These are phyloP conservation scores for Cercospora sp. DNA, from an alignment of 2,329 filamentous ascomycete species.

Conservation along the genomic window DNA sequence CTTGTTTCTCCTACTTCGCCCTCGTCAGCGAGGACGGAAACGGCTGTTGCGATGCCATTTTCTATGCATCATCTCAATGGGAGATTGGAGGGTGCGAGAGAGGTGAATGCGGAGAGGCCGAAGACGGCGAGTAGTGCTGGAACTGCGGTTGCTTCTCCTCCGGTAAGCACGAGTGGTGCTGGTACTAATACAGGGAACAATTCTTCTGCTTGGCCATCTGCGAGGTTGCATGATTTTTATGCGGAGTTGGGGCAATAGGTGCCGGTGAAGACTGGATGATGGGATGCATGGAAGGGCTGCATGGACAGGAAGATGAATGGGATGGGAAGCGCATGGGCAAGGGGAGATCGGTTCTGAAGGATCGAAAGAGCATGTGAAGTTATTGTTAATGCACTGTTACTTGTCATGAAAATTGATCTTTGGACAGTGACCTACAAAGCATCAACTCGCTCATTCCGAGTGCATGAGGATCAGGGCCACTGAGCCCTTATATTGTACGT, in stretches of 20 bases:
- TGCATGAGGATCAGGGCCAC: too few species aligned
- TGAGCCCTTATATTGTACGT: too few species aligned
- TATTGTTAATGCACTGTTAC: too few species aligned
- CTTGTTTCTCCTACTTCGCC: not conserved
- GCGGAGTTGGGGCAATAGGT: slow-evolving; percentile 17
- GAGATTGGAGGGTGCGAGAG: not conserved
- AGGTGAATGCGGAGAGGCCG: not conserved
- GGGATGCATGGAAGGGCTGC: not conserved
- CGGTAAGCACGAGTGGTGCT: not conserved
- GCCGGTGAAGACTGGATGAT: not conserved
- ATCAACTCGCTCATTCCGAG: too few species aligned
- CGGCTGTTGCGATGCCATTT: not conserved
- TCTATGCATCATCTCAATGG: not conserved
- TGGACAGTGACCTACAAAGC: too few species aligned
- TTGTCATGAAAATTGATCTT: too few species aligned
- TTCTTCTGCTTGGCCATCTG: not conserved
- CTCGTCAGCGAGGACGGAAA: not conserved
- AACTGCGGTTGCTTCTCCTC: not conserved
- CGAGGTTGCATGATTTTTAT: slow-evolving; percentile 20
- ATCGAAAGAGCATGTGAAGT: too few species aligned
- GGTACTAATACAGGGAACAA: not conserved
- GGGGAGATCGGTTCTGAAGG: not conserved
- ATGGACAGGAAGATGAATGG: too few species aligned
- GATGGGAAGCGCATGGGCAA: too few species aligned
- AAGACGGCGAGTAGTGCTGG: not conserved